phyloP scores from a whole-genome alignment of 495 filamentous ascomycete genomes.

The Clohesyomyces aquaticus region DNA sequence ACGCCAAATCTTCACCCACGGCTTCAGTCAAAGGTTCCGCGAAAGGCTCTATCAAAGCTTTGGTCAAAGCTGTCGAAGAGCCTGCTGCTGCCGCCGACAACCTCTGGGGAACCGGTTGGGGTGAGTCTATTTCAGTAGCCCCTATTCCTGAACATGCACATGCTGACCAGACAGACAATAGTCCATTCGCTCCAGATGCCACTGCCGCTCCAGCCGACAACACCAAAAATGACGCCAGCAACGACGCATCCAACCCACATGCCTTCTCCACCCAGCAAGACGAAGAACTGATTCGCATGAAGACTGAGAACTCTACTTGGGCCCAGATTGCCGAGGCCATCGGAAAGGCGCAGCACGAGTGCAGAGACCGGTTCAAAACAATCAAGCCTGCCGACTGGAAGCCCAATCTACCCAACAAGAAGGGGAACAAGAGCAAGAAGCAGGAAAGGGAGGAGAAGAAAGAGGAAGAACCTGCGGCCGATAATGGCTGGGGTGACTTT shows the following conservation, averaged over 20 bases:
- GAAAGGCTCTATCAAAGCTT: no score
- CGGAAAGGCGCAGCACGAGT: conserved; percentile 15
- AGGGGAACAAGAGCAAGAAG: conserved; percentile 5
- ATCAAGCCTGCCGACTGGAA: conserved; percentile 35
- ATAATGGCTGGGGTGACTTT: neutral
- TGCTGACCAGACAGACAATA: no score
- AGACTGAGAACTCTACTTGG: conserved; percentile 33
- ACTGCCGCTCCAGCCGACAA: neutral
- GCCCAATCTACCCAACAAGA: conserved; percentile 20
- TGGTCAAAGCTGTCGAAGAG: no score
- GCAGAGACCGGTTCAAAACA: conserved; percentile 33
- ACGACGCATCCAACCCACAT: conserved; percentile 7
- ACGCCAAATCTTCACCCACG: no score
- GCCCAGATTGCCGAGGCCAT: conserved; percentile 24
- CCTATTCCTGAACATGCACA: no score
- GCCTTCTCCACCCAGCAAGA: conserved; percentile 37
- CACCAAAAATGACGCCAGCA: neutral
- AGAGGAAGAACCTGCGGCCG: neutral
- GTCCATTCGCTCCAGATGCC: neutral
- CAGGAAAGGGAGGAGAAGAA: conserved; percentile 13
- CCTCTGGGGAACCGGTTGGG: neutral
- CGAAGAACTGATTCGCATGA: conserved; percentile 28
- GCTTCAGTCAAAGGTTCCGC: no score
- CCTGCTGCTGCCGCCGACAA: neutral
- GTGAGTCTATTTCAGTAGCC: no score